Evolutionary conservation across 768 basidiomycete species (phyloP).

Genomic region (Collybia sordida): DNA sequence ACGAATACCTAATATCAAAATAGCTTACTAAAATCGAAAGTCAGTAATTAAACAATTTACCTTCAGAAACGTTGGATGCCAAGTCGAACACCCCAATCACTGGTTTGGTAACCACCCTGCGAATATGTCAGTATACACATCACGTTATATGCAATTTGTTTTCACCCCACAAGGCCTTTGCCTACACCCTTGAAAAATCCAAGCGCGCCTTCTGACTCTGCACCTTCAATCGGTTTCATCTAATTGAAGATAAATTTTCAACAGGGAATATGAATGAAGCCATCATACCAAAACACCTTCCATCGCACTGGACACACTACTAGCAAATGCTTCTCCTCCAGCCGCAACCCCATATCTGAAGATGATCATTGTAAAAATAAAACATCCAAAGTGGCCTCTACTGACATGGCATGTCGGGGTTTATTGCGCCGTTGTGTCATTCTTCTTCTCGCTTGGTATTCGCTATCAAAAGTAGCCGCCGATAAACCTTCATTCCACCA

Average conservation of each 20-base stretch:
- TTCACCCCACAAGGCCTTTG: slow-evolving; percentile 91
- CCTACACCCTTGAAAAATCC: slow-evolving; percentile 99
- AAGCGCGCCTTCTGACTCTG: slow-evolving; percentile 88
- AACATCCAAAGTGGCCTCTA: neutral
- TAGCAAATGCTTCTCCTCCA: slow-evolving; percentile 92
- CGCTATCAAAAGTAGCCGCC: slow-evolving; percentile 94
- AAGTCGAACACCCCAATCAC: slow-evolving; percentile 96
- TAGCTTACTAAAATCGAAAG: neutral
- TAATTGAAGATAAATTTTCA: slow-evolving; percentile 26
- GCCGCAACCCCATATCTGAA: slow-evolving; percentile 91
- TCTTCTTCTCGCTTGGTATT: slow-evolving; percentile 88
- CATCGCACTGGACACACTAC: slow-evolving; percentile 91
- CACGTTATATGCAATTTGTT: neutral
- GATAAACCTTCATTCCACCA: slow-evolving; percentile 65
- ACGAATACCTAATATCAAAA: slow-evolving; percentile 74
- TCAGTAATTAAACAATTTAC: slow-evolving; percentile 29
- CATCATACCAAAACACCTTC: slow-evolving; percentile 84
- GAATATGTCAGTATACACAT: neutral
- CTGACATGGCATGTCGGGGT: slow-evolving; percentile 93
- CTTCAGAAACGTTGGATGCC: slow-evolving; percentile 92
- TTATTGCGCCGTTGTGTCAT: slow-evolving; percentile 91
- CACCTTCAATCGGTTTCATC: slow-evolving; percentile 98
- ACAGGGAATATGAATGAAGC: neutral
- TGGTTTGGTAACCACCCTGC: slow-evolving; percentile 91
- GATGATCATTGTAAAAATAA: neutral